Conservation (phyloP, 306 rosid genomes). For the Clitoria ternatea region DNA sequence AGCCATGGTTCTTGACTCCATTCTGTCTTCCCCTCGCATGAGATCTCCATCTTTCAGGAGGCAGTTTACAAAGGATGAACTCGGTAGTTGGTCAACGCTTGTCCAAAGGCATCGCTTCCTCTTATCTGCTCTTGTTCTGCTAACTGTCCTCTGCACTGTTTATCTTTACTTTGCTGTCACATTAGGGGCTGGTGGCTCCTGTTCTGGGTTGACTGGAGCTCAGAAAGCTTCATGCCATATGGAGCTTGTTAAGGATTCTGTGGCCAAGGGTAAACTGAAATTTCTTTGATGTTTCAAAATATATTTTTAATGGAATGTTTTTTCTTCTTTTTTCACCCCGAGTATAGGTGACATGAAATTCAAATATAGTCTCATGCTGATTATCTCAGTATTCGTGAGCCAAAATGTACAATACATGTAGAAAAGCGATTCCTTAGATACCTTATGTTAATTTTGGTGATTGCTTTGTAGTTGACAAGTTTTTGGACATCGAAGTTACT, state of each 20-base stretch:
- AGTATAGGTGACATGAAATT: constrained; percentile 27
- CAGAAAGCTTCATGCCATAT: constrained; percentile 61
- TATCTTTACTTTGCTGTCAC: constrained; percentile 91
- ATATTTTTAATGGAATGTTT: neutral
- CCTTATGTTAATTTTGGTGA: constrained; percentile 10
- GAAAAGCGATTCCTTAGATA: constrained; percentile 22
- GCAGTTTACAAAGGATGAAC: constrained; percentile 60
- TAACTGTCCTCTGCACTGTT: constrained; percentile 66
- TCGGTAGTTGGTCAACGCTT: constrained; percentile 76
- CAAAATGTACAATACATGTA: constrained; percentile 24
- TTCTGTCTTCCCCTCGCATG: constrained; percentile 69
- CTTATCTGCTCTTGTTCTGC: constrained; percentile 60
- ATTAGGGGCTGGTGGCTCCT: constrained; percentile 49
- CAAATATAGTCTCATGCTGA: constrained; percentile 2
- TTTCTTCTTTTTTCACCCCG: neutral
- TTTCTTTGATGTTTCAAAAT: constrained; percentile 44
- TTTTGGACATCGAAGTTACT: neutral
- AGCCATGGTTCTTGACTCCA: constrained; percentile 75
- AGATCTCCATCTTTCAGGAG: constrained; percentile 61
- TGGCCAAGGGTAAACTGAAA: constrained; percentile 74
- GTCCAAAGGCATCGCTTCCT: constrained; percentile 80
- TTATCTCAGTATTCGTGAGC: constrained; percentile 23
- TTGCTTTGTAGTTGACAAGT: neutral
- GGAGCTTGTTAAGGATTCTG: constrained; percentile 62
- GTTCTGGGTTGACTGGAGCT: constrained; percentile 59